A percentile compares a stretch with the other conserved stretches of the same genome.
Conservation (phyloP, 352 stramenopile genomes). For the Pythium aristosporum region DNA sequence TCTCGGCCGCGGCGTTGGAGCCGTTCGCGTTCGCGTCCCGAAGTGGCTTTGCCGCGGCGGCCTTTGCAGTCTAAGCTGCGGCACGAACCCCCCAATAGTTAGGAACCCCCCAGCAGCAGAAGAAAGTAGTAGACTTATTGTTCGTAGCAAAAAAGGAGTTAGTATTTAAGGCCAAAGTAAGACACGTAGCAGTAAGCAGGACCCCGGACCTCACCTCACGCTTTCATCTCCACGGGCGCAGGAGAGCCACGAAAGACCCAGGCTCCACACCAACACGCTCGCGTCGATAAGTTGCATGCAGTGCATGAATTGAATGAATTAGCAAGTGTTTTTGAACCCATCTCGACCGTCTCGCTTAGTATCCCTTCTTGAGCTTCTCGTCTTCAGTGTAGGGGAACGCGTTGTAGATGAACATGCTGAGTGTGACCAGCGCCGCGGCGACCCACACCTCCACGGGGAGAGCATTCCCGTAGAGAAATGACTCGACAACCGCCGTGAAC, state of each 20-base stretch:
- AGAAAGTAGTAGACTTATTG: conserved; percentile 18
- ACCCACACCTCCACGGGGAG: conserved; percentile 66
- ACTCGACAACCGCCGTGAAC: conserved; percentile 83
- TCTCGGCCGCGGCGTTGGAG: conserved; percentile 20
- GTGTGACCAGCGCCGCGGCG: conserved; percentile 61
- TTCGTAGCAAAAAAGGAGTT: conserved; percentile 14
- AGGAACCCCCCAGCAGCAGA: conserved; percentile 2
- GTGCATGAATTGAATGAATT: conserved; percentile 18
- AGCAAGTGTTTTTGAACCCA: background rate
- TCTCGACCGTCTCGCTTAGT: too few relatives aligned
- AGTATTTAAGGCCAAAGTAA: conserved; percentile 29
- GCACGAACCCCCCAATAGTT: background rate
- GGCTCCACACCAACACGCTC: too few relatives aligned
- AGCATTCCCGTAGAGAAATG: conserved; percentile 59
- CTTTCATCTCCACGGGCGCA: too few relatives aligned
- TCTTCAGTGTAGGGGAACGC: conserved; percentile 57
- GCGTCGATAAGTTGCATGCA: background rate
- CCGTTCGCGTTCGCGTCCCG: conserved; percentile 20
- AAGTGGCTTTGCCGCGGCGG: conserved; percentile 11
- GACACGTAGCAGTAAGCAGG: conserved; percentile 1
- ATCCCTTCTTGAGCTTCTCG: conserved; percentile 35
- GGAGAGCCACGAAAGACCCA: background rate
- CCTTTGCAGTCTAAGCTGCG: conserved; percentile 20
- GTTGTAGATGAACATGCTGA: conserved; percentile 75
- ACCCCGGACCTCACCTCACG: background rate